Conservation (phyloP, 257 asterid genomes). For the Gentiana straminea region DNA sequence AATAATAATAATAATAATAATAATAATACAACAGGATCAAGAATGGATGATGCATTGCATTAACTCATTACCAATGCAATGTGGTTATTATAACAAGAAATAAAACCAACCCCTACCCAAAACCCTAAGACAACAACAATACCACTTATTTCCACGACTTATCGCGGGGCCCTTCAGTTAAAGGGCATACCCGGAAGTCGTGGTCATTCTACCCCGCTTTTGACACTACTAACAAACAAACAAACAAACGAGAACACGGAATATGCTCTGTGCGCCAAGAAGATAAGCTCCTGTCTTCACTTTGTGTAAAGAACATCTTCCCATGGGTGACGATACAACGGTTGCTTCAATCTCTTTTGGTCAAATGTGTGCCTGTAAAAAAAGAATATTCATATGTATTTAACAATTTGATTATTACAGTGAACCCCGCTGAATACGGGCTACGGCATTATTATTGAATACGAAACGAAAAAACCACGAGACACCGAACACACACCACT, state of each 20-base stretch:
- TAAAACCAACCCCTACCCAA: too few species aligned
- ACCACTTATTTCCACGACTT: too few species aligned
- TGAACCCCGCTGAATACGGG: neutral
- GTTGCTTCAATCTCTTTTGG: slow-evolving; percentile 98
- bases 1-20: neutral
- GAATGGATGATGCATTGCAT: neutral
- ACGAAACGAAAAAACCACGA: too few species aligned
- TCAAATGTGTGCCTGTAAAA: slow-evolving; percentile 86
- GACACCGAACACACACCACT: too few species aligned
- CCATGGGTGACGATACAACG: slow-evolving; percentile 99
- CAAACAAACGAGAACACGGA: slow-evolving; percentile 19
- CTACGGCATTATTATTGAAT: too few species aligned
- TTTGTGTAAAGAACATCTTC: slow-evolving; percentile 99
- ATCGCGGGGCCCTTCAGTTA: neutral
- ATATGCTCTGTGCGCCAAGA: neutral
- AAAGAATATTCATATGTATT: neutral
- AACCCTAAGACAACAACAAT: too few species aligned
- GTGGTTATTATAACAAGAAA: neutral
- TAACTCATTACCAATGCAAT: slow-evolving; percentile 5
- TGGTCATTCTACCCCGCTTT: slow-evolving; percentile 11
- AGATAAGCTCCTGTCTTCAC: slow-evolving; percentile 26
- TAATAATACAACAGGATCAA: slow-evolving; percentile 1
- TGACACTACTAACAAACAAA: slow-evolving; percentile 21
- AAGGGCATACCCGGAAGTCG: slow-evolving; percentile 13
- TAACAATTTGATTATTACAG: neutral